Base-by-base conservation (phyloP, 805 yeast genomes). In the Scheffersomyces coipomensis region DNA sequence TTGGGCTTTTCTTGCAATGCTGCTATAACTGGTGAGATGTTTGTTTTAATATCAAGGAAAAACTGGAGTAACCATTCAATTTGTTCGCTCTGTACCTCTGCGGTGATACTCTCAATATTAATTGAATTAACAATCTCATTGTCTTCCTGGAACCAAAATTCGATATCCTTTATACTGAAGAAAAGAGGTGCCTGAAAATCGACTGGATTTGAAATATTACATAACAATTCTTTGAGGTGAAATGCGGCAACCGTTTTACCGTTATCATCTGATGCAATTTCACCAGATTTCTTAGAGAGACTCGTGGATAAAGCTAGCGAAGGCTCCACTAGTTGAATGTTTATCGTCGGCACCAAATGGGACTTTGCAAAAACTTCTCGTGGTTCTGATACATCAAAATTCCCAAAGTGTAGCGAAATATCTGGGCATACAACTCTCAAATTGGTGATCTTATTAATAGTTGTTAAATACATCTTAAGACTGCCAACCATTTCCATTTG, bases 401-500 rank as follows among this genome's bases (percentile, higher is more conserved):
- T 64, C 1, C 75, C 70, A 37, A 74, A 56, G 13, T 62, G 53
- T 1, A 79, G 2, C 5, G 64, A 58, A 0, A 78, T 42, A 5
- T 52, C 52, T 0, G 85, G 84, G 3, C 77, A 49, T 1, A 75
- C 71, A 6, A 83, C 40, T 23, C 83, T 63, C 9, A 76, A 11
- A 42, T 74, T 79, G 19, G 55, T 51, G 5, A 71, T 27, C 11
- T 5, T 4, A n/a, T n/a, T 13, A 13, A 13, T 27, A 13, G 30
- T 5, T 13, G 18, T 27, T 27, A 27, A 13, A 15, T 27, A 27
- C 6, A 36, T 37, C 19, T 66, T 60, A 19, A 86, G 56, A 7
- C 64, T 60, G 24, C 60, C 57, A 10, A 86, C 68, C 2, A 84
- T 75, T 8, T 78, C 76, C 13, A 77, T 56, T 43, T 90, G 95